Evolutionary conservation across 257 asterid genomes (phyloP), one percentile per base, ranked within the genome.

Genomic region (Asclepias syriaca): DNA sequence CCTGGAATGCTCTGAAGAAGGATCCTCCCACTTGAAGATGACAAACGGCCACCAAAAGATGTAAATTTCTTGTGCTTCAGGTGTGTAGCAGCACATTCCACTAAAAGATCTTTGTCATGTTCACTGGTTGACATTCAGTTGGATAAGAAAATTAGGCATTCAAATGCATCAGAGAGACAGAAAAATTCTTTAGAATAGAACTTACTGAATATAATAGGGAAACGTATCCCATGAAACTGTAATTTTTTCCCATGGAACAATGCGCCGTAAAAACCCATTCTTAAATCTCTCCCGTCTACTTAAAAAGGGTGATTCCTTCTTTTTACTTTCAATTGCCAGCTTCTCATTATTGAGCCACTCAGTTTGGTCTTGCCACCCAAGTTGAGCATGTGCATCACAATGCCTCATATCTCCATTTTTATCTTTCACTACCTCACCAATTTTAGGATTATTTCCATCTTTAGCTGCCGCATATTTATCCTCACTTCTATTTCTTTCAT

Each of bases 161-260:
- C 43, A 65, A 58, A 48, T 50, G 64, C 74, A 57, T 82, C 72
- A 32, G 54, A 18, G 63, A 68, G 68, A 0, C 22, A 58, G 71
- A 68, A 72, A 16, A 37, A 74, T 71, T 70, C 11, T 60, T 29
- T 53, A 68, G 24, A 54, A 72, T 39, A 57, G 48, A 63, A 82
- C 93, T 65, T 85, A 95, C 99, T 83, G 81, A 72, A 95, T 78
- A 80, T 88, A 87, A 79, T 95, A 95, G 63, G 99, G 99, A 84
- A 95, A 95, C 64, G 86, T 85, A 78, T 95, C 96, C 99, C 99
- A 95, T 8, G 99, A 86, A 75, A 92, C 85, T 0, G 90, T 84
- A 66, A 95, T 87, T 73, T 90, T 92, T 75, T 92, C 96, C 98
- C 98, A 95, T 54, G 98, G 98, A 76, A 90, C 92, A 78, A 95